These are phyloP conservation scores for Malus hybrid DNA, from an alignment of 331 rosid species.

Conservation along the genomic window DNA sequence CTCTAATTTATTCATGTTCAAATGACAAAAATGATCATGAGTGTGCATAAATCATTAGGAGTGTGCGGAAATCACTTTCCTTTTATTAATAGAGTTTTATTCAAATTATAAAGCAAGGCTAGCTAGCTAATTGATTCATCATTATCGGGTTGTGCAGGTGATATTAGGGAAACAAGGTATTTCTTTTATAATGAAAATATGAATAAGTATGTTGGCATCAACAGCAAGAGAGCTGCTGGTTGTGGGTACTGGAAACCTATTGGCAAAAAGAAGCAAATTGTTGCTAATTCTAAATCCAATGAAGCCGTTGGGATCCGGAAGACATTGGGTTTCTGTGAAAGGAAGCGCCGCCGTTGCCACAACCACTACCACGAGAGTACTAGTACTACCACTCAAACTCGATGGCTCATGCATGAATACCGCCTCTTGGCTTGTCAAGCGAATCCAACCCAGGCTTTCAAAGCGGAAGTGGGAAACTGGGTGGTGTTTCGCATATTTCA, in stretches of 20 bases:
- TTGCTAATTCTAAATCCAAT: conserved; percentile 9
- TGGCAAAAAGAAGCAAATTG: conserved; percentile 18
- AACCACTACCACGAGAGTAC: too few species aligned
- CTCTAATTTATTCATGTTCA: too few species aligned
- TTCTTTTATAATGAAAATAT: conserved; percentile 24
- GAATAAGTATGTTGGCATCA: not conserved
- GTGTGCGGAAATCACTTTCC: too few species aligned
- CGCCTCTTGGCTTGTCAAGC: conserved; percentile 16
- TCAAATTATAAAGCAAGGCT: too few species aligned
- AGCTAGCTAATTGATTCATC: too few species aligned
- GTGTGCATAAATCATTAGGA: too few species aligned
- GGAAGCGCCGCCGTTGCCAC: not conserved
- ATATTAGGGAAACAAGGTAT: conserved; percentile 28
- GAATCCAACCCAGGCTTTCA: conserved; percentile 17
- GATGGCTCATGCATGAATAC: conserved; percentile 60
- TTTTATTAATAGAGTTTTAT: too few species aligned
- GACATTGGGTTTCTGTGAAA: conserved; percentile 25
- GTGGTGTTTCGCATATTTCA: conserved; percentile 37
- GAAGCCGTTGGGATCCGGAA: conserved; percentile 24
- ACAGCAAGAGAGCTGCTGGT: conserved; percentile 23
- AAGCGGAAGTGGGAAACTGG: conserved; percentile 13
- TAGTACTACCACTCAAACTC: not conserved
- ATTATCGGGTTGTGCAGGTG: not conserved
- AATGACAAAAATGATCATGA: too few species aligned
- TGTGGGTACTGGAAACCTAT: conserved; percentile 33